Percentiles rank a stretch among this genome's conserved stretches.
Conservation (phyloP, 371 early-diverging fungal species). For the Batrachochytrium dendrobatidis region DNA sequence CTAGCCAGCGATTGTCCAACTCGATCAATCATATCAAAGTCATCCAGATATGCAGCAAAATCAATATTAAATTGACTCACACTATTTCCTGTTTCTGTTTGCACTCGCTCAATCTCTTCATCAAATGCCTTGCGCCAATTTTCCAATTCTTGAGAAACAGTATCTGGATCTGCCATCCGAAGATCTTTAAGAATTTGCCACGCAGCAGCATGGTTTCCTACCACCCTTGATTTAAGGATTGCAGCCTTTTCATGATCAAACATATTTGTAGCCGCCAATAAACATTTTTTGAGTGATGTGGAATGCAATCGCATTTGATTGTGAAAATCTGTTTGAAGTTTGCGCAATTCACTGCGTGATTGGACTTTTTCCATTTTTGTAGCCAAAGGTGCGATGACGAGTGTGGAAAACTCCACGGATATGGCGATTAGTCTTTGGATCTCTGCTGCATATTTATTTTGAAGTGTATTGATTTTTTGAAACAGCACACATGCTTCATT, state of each 20-base stretch:
- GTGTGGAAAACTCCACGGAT: neutral
- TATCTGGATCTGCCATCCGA: neutral
- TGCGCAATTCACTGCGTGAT: neutral
- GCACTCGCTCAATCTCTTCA: neutral
- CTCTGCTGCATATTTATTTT: neutral
- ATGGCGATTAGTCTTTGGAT: neutral
- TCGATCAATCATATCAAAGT: neutral
- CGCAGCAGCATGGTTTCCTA: neutral
- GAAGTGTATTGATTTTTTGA: neutral
- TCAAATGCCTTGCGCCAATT: neutral
- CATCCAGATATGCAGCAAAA: neutral
- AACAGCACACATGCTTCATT: neutral
- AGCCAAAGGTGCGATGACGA: neutral
- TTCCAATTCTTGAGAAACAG: neutral
- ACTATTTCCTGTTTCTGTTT: neutral
- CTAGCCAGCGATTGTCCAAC: neutral
- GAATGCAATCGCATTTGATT: neutral
- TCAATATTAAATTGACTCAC: neutral
- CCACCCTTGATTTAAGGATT: neutral
- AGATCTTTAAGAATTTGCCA: neutral
- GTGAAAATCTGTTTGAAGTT: neutral
- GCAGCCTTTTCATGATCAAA: slow-evolving; percentile 1
- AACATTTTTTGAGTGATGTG: neutral
- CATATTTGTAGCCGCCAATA: neutral
- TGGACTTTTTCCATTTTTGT: neutral